Evolutionary conservation across 352 stramenopile genomes (phyloP).

Genomic region (Phytophthora pisi): DNA sequence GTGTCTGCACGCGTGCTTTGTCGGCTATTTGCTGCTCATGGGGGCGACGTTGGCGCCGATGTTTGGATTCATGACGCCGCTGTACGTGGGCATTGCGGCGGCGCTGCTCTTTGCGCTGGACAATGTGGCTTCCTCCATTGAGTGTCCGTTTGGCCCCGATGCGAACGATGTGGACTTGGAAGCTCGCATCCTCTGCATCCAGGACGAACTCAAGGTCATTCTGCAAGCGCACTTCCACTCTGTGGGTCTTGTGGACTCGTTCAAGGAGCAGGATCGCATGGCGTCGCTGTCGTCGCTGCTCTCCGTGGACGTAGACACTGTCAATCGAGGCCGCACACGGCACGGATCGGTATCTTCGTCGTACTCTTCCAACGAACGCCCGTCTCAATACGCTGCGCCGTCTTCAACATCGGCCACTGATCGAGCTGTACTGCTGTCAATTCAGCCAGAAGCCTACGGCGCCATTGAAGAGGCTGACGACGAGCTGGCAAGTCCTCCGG

Average conservation of each 20-base stretch:
- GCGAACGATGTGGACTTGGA: constrained; percentile 53
- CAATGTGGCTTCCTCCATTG: constrained; percentile 50
- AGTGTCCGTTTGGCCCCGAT: constrained; percentile 51
- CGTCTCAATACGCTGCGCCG: constrained; percentile 35
- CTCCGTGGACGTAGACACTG: constrained; percentile 39
- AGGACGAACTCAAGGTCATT: constrained; percentile 63
- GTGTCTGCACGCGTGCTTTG: constrained; percentile 46
- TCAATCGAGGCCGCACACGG: constrained; percentile 32
- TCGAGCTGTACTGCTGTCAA: constrained; percentile 43
- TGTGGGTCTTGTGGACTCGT: constrained; percentile 43
- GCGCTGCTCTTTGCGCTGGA: constrained; percentile 60
- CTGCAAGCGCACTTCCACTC: constrained; percentile 59
- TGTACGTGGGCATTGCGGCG: constrained; percentile 47
- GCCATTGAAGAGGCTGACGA: constrained; percentile 45
- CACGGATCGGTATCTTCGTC: constrained; percentile 51
- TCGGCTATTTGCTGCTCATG: constrained; percentile 54
- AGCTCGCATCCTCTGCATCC: constrained; percentile 48
- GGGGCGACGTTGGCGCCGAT: constrained; percentile 21
- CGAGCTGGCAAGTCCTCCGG: constrained; percentile 34
- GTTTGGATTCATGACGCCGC: constrained; percentile 26
- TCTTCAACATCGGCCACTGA: constrained; percentile 46
- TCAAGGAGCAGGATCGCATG: constrained; percentile 52
- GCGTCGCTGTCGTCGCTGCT: constrained; percentile 52
- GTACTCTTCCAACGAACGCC: constrained; percentile 51
- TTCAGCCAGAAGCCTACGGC: constrained; percentile 41